Conservation (phyloP, 805 yeast species). For the Nakazawaea wyomingensis region DNA sequence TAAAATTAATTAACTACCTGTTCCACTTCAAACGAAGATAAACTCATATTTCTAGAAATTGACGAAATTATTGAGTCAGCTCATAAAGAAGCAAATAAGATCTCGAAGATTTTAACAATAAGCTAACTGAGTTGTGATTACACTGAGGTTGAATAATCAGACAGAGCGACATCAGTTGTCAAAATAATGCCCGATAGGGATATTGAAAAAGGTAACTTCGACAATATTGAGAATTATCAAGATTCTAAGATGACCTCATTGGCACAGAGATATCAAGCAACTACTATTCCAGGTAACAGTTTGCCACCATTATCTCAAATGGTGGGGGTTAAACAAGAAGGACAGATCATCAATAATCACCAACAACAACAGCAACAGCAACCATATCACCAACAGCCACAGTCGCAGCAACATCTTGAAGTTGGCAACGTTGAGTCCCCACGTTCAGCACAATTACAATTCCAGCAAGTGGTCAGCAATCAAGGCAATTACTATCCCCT, state of each 20-base stretch:
- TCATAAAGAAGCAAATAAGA: no score
- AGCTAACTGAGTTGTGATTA: no score
- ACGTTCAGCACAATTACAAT: conserved; percentile 14
- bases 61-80: no score
- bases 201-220: background rate
- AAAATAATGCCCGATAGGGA: conserved; percentile 9
- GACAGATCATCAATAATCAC: conserved; percentile 10
- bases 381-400: conserved; percentile 14
- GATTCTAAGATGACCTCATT: conserved; percentile 8
- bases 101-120: no score
- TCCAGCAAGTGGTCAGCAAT: conserved; percentile 22
- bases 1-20: no score
- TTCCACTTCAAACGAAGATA: no score
- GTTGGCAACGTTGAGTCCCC: conserved; percentile 15
- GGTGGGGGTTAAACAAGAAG: conserved; percentile 26
- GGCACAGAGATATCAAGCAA: conserved; percentile 8
- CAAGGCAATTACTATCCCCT: conserved; percentile 15
- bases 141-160: no score
- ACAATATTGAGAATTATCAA: background rate
- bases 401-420: conserved; percentile 18
- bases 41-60: no score
- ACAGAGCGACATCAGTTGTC: no score
- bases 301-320: conserved; percentile 43
- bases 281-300: conserved; percentile 13
- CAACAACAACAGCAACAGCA: conserved; percentile 18